phyloP scores from a whole-genome alignment of 2,329 filamentous ascomycete species.

The Periconia macrospinosa region DNA sequence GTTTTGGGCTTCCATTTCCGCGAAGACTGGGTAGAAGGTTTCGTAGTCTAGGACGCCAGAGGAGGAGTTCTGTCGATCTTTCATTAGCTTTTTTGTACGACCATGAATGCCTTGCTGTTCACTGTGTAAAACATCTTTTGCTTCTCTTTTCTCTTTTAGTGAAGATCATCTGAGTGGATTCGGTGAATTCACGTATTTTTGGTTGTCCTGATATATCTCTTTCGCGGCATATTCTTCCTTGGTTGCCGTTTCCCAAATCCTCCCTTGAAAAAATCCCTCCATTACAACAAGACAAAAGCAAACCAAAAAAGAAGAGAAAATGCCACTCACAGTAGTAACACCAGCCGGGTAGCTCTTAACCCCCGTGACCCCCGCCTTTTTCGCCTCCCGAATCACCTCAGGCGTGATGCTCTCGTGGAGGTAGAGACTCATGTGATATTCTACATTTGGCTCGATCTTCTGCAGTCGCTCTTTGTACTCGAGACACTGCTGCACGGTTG shows the following conservation, averaged over 20 bases:
- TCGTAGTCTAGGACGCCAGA: constrained; percentile 71
- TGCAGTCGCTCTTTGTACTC: constrained; percentile 49
- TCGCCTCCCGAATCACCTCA: constrained; percentile 68
- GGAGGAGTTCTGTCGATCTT: constrained; percentile 51
- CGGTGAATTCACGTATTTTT: background rate
- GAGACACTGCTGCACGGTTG: constrained; percentile 51
- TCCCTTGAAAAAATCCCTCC: too few relatives aligned
- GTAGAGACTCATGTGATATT: constrained; percentile 56
- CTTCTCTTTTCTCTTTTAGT: too few relatives aligned
- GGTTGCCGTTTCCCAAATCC: background rate
- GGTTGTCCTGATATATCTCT: background rate
- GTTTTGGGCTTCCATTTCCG: constrained; percentile 82
- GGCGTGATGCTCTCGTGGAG: constrained; percentile 53
- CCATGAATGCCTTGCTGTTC: background rate
- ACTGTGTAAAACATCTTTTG: too few relatives aligned
- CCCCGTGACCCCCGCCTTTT: constrained; percentile 69
- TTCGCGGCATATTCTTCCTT: background rate
- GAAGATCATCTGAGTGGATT: too few relatives aligned
- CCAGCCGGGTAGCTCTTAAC: constrained; percentile 69
- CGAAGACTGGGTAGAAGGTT: constrained; percentile 76
- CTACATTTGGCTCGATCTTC: constrained; percentile 51
- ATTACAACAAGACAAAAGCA: background rate
- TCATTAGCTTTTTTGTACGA: background rate
- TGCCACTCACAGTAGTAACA: constrained; percentile 34
- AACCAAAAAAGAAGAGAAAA: background rate